Evolutionary conservation across 108 stramenopile species (phyloP).

Genomic region (Nitzschia palea): DNA sequence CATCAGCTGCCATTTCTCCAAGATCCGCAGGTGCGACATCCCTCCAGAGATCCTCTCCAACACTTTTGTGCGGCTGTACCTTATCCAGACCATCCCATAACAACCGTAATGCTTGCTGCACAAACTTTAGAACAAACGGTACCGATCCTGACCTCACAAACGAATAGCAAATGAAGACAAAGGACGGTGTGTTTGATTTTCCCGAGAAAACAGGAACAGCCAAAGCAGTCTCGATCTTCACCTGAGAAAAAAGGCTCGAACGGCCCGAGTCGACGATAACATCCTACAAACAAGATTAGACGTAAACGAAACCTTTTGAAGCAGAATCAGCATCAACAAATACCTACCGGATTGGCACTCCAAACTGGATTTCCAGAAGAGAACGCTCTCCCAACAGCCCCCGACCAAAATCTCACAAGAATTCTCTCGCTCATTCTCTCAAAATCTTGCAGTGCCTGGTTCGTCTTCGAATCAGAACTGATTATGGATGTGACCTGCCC

Average conservation of each 20-base stretch:
- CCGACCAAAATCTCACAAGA: slow-evolving; percentile 68
- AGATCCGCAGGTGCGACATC: slow-evolving; percentile 81
- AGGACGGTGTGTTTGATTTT: slow-evolving; percentile 58
- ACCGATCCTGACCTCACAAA: slow-evolving; percentile 69
- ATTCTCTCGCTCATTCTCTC: slow-evolving; percentile 38
- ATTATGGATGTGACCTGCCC: slow-evolving; percentile 61
- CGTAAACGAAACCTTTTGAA: neutral
- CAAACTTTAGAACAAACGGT: slow-evolving; percentile 85
- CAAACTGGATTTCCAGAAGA: slow-evolving; percentile 88
- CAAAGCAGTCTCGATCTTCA: slow-evolving; percentile 72
- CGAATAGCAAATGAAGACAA: slow-evolving; percentile 82
- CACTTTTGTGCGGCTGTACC: slow-evolving; percentile 71
- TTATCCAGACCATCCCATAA: slow-evolving; percentile 82
- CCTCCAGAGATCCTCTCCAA: slow-evolving; percentile 72
- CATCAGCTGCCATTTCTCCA: slow-evolving; percentile 91
- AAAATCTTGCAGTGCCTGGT: slow-evolving; percentile 55
- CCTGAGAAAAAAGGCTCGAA: slow-evolving; percentile 46
- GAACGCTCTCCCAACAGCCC: slow-evolving; percentile 83
- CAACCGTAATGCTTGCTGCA: slow-evolving; percentile 82
- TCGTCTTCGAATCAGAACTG: slow-evolving; percentile 44
- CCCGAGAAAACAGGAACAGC: slow-evolving; percentile 83
- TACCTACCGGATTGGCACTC: slow-evolving; percentile 69
- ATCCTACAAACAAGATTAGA: slow-evolving; percentile 27
- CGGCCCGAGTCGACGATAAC: slow-evolving; percentile 66
- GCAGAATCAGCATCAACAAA: neutral